Percentiles rank a stretch among this genome's conserved stretches.
These are phyloP conservation scores for Colletotrichum abscissum DNA, from an alignment of 2,329 filamentous ascomycete genomes.

Conservation along the genomic window DNA sequence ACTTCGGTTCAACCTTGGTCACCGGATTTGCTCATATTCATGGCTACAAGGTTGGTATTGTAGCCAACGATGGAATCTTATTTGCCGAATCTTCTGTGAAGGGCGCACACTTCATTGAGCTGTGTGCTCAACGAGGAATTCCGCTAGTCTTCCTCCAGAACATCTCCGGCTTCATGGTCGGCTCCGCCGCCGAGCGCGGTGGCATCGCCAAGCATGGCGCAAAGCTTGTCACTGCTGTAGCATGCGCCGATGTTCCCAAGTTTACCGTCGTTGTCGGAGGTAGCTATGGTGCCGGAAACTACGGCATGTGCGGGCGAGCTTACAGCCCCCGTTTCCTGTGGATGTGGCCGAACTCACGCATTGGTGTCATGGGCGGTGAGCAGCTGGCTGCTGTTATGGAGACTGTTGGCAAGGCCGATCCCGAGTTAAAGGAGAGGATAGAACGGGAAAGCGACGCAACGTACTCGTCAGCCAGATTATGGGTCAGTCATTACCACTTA, in stretches of 20 bases:
- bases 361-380: conserved; percentile 95
- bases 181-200: conserved; percentile 88
- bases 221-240: conserved; percentile 95
- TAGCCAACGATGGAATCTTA: conserved; percentile 96
- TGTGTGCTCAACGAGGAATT: conserved; percentile 90
- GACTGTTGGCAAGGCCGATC: conserved; percentile 87
- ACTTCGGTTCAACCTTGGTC: conserved; percentile 89
- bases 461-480: conserved; percentile 88
- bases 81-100: conserved; percentile 92
- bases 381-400: conserved; percentile 95
- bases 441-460: conserved; percentile 90
- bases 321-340: conserved; percentile 93
- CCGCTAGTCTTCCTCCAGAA: conserved; percentile 96
- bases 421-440: conserved; percentile 83
- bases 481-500: conserved; percentile 65
- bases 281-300: conserved; percentile 94
- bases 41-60: conserved; percentile 89
- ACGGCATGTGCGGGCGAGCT: conserved; percentile 96
- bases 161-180: conserved; percentile 98
- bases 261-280: conserved; percentile 97
- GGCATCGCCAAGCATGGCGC: conserved; percentile 98
- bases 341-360: conserved; percentile 98
- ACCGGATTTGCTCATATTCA: conserved; percentile 93
- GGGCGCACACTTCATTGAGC: conserved; percentile 95
- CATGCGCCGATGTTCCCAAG: conserved; percentile 94